Percentiles rank a stretch among this genome's conserved stretches.
Conservation (phyloP, 495 filamentous ascomycete species). For the Aspergillus ostianus region DNA sequence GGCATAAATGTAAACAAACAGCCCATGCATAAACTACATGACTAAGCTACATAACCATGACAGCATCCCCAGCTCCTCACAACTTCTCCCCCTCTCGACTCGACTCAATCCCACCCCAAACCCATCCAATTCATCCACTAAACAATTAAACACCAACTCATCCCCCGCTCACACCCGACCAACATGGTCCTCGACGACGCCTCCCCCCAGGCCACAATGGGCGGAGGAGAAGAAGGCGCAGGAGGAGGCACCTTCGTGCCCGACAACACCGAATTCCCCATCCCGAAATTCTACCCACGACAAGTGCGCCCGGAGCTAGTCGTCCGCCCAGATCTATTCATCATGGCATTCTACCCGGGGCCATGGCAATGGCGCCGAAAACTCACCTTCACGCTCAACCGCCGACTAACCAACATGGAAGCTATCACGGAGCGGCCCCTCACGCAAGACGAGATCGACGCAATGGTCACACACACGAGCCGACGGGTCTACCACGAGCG, state of each 20-base stretch:
- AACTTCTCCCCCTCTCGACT: neutral
- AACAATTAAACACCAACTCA: neutral
- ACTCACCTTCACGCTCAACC: slow-evolving; percentile 8
- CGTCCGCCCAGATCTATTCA: slow-evolving; percentile 24
- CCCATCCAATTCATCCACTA: neutral
- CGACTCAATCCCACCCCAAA: neutral
- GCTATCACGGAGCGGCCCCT: slow-evolving; percentile 24
- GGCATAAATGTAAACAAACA: neutral
- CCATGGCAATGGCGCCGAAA: slow-evolving; percentile 18
- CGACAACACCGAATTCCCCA: neutral
- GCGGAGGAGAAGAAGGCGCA: too few species aligned
- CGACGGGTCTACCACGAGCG: slow-evolving; percentile 21
- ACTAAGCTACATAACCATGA: neutral
- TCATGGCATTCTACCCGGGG: slow-evolving; percentile 32
- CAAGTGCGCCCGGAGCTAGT: neutral
- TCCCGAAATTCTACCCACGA: neutral
- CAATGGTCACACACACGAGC: slow-evolving; percentile 24
- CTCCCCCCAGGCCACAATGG: neutral
- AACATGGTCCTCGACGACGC: slow-evolving; percentile 25
- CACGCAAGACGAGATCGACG: slow-evolving; percentile 40
- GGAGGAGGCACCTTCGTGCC: neutral
- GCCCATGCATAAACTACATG: neutral
- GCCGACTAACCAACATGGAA: slow-evolving; percentile 21
- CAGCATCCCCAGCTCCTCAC: neutral
- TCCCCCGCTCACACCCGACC: neutral